Percentiles rank a stretch among this genome's conserved stretches.
Conservation (phyloP, 768 basidiomycete species). For the Leccinum arenicola region DNA sequence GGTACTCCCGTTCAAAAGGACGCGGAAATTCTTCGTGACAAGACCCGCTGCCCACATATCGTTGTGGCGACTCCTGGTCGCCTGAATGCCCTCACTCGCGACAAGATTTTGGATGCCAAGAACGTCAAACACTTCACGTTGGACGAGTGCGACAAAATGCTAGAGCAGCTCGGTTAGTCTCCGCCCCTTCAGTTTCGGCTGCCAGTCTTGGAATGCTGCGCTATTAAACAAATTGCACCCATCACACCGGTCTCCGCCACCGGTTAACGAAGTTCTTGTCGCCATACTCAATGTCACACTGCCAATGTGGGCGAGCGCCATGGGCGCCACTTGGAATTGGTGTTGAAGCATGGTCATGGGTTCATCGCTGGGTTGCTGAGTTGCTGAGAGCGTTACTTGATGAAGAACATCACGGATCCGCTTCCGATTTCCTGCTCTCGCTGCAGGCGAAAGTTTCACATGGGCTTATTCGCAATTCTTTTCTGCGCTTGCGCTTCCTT, state of each 20-base stretch:
- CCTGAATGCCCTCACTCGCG: slow-evolving; percentile 90
- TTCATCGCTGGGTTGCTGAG: slow-evolving; percentile 35
- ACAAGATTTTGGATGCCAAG: slow-evolving; percentile 93
- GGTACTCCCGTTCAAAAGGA: slow-evolving; percentile 95
- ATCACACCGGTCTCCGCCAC: slow-evolving; percentile 32
- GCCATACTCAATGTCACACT: slow-evolving; percentile 36
- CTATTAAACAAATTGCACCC: slow-evolving; percentile 49
- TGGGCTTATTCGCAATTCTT: slow-evolving; percentile 12
- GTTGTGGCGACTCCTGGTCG: slow-evolving; percentile 98
- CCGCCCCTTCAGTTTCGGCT: slow-evolving; percentile 65
- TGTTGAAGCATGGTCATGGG: slow-evolving; percentile 39
- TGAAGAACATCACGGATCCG: slow-evolving; percentile 35
- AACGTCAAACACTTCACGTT: slow-evolving; percentile 99
- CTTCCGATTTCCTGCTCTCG: slow-evolving; percentile 35
- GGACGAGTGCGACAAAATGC: slow-evolving; percentile 99
- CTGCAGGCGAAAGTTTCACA: slow-evolving; percentile 21
- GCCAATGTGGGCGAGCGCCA: slow-evolving; percentile 30
- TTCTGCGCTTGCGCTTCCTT: slow-evolving; percentile 14
- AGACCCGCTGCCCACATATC: slow-evolving; percentile 97
- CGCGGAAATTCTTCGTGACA: slow-evolving; percentile 90
- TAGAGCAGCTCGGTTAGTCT: slow-evolving; percentile 99
- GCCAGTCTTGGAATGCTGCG: slow-evolving; percentile 38
- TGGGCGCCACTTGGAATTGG: slow-evolving; percentile 36
- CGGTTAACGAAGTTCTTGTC: slow-evolving; percentile 36
- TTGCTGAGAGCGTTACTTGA: slow-evolving; percentile 35